Percentiles rank a stretch among this genome's conserved stretches.
phyloP scores from a whole-genome alignment of 495 filamentous ascomycete species.

The Ascodesmis nigricans region DNA sequence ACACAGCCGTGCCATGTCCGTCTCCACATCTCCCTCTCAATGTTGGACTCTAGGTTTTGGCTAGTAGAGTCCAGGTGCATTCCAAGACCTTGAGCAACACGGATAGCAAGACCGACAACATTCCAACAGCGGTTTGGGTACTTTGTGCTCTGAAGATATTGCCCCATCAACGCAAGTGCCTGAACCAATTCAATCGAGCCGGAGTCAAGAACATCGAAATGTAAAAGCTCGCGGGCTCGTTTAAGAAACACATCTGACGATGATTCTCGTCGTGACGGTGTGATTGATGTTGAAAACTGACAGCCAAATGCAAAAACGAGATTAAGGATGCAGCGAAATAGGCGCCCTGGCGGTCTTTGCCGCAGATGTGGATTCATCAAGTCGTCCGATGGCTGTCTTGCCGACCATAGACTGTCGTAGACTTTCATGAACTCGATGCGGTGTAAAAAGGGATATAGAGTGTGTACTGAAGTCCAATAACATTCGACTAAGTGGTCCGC shows the following conservation, averaged over 20 bases:
- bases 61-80: conserved; percentile 18
- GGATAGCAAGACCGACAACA: conserved; percentile 23
- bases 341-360: conserved; percentile 9
- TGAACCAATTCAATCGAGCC: conserved; percentile 22
- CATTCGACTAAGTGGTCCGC: conserved; percentile 23
- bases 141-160: conserved; percentile 25
- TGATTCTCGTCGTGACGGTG: conserved; percentile 11
- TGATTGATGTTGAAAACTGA: conserved; percentile 19
- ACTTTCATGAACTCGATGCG: conserved; percentile 22
- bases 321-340: conserved; percentile 24
- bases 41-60: conserved; percentile 10
- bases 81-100: conserved; percentile 24
- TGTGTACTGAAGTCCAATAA: conserved; percentile 23
- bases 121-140: conserved; percentile 27
- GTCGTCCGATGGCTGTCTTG: too few species aligned
- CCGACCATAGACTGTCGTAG: too few species aligned
- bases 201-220: conserved; percentile 22
- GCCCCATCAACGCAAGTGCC: conserved; percentile 22
- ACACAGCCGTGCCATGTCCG: conserved; percentile 27
- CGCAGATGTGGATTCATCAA: too few species aligned
- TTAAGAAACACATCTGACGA: conserved; percentile 23
- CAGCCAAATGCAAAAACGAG: conserved; percentile 25
- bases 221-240: conserved; percentile 20
- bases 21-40: conserved; percentile 23
- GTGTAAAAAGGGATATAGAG: conserved; percentile 25